These are phyloP conservation scores for Byssoonygena ceratinophila DNA, from an alignment of 2,329 filamentous ascomycete species.

Conservation along the genomic window DNA sequence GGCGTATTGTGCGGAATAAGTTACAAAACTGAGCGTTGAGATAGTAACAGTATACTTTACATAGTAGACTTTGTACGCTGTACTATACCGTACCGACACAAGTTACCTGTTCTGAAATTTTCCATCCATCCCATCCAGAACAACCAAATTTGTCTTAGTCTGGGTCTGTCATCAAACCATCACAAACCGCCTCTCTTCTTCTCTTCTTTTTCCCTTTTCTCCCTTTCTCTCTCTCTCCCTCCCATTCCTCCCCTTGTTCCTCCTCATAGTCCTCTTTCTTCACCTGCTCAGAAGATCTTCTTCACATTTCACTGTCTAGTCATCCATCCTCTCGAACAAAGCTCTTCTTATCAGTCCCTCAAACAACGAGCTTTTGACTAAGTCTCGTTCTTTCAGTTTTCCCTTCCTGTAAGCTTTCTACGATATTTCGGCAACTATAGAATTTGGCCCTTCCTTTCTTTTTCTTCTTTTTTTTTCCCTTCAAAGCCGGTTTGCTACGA, in stretches of 20 bases:
- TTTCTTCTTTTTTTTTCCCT: neutral
- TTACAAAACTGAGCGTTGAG: neutral
- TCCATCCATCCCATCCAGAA: neutral
- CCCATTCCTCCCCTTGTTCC: constrained; percentile 10
- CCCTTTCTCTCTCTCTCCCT: constrained; percentile 9
- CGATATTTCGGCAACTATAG: neutral
- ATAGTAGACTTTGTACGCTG: too few species aligned
- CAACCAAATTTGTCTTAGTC: neutral
- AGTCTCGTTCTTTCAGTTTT: constrained; percentile 34
- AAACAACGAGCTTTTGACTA: constrained; percentile 43
- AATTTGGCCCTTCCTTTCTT: neutral
- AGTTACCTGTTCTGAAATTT: too few species aligned
- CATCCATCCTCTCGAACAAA: constrained; percentile 7
- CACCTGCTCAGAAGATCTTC: neutral
- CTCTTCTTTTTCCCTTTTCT: constrained; percentile 5
- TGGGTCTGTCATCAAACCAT: constrained; percentile 3
- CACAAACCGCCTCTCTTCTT: neutral
- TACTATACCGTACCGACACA: too few species aligned
- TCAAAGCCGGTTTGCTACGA: neutral
- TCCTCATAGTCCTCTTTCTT: constrained; percentile 10
- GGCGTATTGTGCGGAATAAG: neutral
- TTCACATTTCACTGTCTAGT: constrained; percentile 12
- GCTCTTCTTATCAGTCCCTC: constrained; percentile 8
- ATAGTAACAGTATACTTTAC: too few species aligned
- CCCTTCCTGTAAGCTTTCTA: neutral